Conservation (phyloP, 2,329 filamentous ascomycete species). For the Nectriaceae sp. region DNA sequence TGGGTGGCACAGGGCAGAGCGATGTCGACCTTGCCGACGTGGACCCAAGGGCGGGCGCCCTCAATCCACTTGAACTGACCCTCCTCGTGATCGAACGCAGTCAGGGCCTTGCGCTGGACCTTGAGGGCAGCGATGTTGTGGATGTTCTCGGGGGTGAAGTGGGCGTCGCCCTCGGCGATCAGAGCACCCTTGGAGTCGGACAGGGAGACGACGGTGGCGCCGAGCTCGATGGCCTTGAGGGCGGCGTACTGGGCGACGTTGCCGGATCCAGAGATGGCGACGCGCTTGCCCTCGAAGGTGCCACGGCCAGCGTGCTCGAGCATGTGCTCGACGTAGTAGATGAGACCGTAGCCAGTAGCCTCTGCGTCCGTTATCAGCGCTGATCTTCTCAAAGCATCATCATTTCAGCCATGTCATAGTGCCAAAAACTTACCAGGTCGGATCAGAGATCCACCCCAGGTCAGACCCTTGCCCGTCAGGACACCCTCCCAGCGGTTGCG, state of each 20-base stretch:
- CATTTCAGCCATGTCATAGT: too few species aligned
- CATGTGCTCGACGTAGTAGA: conserved; percentile 98
- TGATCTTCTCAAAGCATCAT: conserved; percentile 6
- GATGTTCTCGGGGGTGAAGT: conserved; percentile 80
- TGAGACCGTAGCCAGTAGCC: conserved; percentile 93
- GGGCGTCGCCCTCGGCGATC: conserved; percentile 68
- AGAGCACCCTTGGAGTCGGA: conserved; percentile 90
- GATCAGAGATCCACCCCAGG: conserved; percentile 93
- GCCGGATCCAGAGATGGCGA: conserved; percentile 93
- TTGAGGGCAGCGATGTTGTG: conserved; percentile 81
- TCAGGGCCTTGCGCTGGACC: conserved; percentile 80
- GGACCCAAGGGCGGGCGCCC: conserved; percentile 86
- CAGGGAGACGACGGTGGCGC: conserved; percentile 87
- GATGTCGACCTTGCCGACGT: conserved; percentile 87
- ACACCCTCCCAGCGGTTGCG: conserved; percentile 94
- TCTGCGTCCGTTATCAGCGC: conserved; percentile 47
- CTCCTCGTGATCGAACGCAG: conserved; percentile 64
- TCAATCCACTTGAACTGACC: conserved; percentile 82
- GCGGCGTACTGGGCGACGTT: conserved; percentile 98
- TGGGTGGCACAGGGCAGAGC: conserved; percentile 93
- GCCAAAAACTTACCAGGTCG: conserved; percentile 59
- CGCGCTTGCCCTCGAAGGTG: conserved; percentile 85
- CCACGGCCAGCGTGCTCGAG: conserved; percentile 87
- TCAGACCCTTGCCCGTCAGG: conserved; percentile 90
- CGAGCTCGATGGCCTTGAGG: conserved; percentile 94